These are phyloP conservation scores for Galerina sulciceps DNA, from an alignment of 768 basidiomycete species.

Conservation along the genomic window DNA sequence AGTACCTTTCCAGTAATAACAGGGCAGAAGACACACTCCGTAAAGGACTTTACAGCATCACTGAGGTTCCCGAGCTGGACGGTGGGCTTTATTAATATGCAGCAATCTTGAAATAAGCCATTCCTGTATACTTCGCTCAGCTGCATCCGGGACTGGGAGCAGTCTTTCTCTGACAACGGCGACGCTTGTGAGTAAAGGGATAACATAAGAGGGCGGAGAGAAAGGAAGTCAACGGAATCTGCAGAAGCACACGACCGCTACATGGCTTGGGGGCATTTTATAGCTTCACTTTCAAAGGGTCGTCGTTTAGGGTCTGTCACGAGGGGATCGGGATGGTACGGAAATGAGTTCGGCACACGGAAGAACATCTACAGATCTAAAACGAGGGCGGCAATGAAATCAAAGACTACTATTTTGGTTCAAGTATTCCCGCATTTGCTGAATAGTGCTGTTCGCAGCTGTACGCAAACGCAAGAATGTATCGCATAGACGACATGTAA, in stretches of 20 bases:
- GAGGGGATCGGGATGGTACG: slow-evolving; percentile 36
- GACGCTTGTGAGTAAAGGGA: slow-evolving; percentile 9
- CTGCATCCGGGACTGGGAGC: slow-evolving; percentile 12
- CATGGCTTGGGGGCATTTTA: slow-evolving; percentile 6
- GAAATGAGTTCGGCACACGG: slow-evolving; percentile 25
- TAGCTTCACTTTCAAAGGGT: slow-evolving; percentile 19
- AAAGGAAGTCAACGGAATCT: slow-evolving; percentile 1
- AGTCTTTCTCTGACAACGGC: neutral
- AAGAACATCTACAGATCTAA: slow-evolving; percentile 4
- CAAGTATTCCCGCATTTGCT: neutral
- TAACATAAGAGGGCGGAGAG: slow-evolving; percentile 6
- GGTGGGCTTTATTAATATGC: neutral
- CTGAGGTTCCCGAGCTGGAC: slow-evolving; percentile 52
- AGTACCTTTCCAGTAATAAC: neutral
- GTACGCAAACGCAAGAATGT: neutral
- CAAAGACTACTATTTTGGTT: slow-evolving; percentile 7
- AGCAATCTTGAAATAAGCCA: neutral
- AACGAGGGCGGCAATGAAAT: slow-evolving; percentile 8
- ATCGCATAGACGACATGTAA: slow-evolving; percentile 3
- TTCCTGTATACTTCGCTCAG: slow-evolving; percentile 8
- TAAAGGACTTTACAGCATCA: slow-evolving; percentile 66
- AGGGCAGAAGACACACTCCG: slow-evolving; percentile 43
- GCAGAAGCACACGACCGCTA: slow-evolving; percentile 32
- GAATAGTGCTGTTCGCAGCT: too few relatives aligned
- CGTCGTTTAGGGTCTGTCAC: slow-evolving; percentile 20